These are phyloP conservation scores for Coix lacrymajobi DNA, from an alignment of 176 grass and related monocot species.

Conservation along the genomic window DNA sequence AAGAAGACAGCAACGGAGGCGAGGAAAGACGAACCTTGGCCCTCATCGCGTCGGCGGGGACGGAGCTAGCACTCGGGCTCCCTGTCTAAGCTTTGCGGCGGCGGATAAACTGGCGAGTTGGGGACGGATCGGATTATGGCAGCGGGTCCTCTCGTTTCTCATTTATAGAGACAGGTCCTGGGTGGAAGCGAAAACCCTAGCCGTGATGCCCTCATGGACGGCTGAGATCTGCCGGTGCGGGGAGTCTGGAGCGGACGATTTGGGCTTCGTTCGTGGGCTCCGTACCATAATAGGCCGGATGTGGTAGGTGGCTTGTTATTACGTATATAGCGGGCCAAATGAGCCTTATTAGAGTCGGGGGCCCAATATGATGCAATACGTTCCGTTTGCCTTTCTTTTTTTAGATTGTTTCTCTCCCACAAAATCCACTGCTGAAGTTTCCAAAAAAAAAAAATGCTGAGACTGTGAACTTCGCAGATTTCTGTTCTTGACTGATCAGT, in stretches of 20 bases:
- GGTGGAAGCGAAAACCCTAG: constrained; percentile 19
- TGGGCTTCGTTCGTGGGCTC: not conserved
- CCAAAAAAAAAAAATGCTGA: too few species aligned
- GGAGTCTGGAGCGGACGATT: not conserved
- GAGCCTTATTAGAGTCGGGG: not conserved
- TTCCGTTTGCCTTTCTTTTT: not conserved
- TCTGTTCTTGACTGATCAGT: not conserved
- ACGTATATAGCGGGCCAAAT: too few species aligned
- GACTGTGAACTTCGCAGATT: too few species aligned
- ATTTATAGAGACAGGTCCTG: constrained; percentile 24
- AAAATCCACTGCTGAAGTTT: not conserved
- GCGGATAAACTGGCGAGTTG: not conserved
- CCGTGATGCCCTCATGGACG: not conserved
- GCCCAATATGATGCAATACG: not conserved
- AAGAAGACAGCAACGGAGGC: fast-evolving
- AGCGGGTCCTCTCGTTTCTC: not conserved
- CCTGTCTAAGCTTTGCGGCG: not conserved
- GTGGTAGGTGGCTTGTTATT: too few species aligned
- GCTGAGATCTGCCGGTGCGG: constrained; percentile 6
- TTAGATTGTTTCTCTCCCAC: not conserved
- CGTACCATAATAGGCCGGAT: too few species aligned
- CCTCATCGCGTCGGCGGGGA: constrained; percentile 31
- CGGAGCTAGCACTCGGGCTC: not conserved
- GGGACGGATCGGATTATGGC: not conserved
- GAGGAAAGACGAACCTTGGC: constrained; percentile 28